Conservation (phyloP, 192 early-diverging fungal genomes). For the Gaertneriomyces sp. region DNA sequence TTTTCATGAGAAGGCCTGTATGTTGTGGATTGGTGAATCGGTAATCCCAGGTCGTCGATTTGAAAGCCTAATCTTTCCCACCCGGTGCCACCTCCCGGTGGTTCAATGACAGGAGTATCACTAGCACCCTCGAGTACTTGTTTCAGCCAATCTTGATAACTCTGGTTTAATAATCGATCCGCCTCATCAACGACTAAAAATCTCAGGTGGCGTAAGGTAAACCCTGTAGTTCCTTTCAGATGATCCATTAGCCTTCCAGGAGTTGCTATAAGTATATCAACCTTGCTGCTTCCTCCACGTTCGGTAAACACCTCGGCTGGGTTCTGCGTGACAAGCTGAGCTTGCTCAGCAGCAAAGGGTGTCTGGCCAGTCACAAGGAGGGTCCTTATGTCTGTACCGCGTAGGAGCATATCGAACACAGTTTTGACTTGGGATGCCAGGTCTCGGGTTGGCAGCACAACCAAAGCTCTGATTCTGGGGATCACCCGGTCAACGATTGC, state of each 20-base stretch:
- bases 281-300: slow-evolving; percentile 59
- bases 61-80: slow-evolving; percentile 10
- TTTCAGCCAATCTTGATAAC: slow-evolving; percentile 87
- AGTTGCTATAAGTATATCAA: slow-evolving; percentile 90
- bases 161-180: slow-evolving; percentile 87
- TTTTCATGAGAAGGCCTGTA: slow-evolving; percentile 21
- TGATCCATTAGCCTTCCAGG: slow-evolving; percentile 95
- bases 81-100: neutral
- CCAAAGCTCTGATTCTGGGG: slow-evolving; percentile 77
- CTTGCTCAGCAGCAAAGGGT: slow-evolving; percentile 69
- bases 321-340: slow-evolving; percentile 29
- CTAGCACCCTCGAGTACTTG: slow-evolving; percentile 63
- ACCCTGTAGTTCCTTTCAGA: slow-evolving; percentile 74
- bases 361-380: slow-evolving; percentile 74
- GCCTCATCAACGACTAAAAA: slow-evolving; percentile 97
- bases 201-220: slow-evolving; percentile 86
- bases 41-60: slow-evolving; percentile 20
- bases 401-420: slow-evolving; percentile 71
- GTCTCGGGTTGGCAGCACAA: slow-evolving; percentile 92
- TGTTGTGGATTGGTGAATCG: slow-evolving; percentile 29
- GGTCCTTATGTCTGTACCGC: slow-evolving; percentile 74
- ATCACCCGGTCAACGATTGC: slow-evolving; percentile 70
- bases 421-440: slow-evolving; percentile 85
- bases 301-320: slow-evolving; percentile 12
- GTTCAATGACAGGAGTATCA: slow-evolving; percentile 25